Base-by-base conservation (phyloP, 169 alveolate species). In the Plasmodium ovale region DNA sequence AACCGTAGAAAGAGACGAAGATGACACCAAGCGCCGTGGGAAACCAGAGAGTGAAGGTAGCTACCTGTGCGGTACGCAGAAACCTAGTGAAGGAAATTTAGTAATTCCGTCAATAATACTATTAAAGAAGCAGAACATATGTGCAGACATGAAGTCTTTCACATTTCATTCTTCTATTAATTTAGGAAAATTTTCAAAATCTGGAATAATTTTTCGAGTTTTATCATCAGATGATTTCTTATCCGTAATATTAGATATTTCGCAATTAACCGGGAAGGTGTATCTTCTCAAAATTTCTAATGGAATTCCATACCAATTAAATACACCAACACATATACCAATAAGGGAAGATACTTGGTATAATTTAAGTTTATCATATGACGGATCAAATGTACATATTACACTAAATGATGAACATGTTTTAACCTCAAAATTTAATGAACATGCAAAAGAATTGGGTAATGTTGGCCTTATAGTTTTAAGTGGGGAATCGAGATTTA, bases 231-330 rank as follows among this genome's bases (percentile, higher is more conserved):
- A 69, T 47, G 73, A 85, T 54, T 85, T 85, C 65, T 69, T 85
- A 85, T 85, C 91, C 9, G 56, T 85, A 25, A 85, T 85, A 85
- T 25, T 85, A 62, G 91, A 85, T 35, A 70, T 60, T 44, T 37
- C 87, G 14, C 37, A 70, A 19, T 16, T 37, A 25, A 35, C 21
- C n/a, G 91, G 91, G 16, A 68, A 85, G 69, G 6, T 85, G 29
- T 85, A 85, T 85, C 74, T 85, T 47, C 37, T 85, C 33, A 85
- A 85, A 85, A 85, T 85, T 19, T 39, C 68, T 12, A 70, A 85
- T 21, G 91, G 91, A 54, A 70, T 85, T 54, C 91, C 91, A 12
- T 85, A 68, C 53, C 91, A 85, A 42, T 72, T 85, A 69, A 39
- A 35, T 33, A 53, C 91, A 69, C 65, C 85, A 37, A 85, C 91